Evolutionary conservation across 2,329 filamentous ascomycete species (phyloP), one percentile per base, ranked within the genome.

Genomic region (Microdochium trichocladiopsis): DNA sequence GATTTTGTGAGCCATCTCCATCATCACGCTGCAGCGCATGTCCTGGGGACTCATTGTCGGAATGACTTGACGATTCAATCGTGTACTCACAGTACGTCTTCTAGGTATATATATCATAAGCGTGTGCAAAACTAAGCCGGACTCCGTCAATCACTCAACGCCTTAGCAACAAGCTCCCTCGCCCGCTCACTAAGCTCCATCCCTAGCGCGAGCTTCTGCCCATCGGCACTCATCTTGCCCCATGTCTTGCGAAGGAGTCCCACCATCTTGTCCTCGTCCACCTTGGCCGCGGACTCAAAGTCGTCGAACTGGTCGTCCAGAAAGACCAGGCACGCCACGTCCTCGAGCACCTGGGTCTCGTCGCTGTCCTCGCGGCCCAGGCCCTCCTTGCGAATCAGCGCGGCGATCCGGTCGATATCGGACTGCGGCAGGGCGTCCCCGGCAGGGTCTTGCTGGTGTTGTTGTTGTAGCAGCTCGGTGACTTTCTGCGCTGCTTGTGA

Each of bases 261-360:
- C 21, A 93, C 66, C 54, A 90, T 83, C 76, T 94, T 95, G 50
- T 83, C 85, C 70, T 93, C 88, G 62, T 90, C 87, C 16, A 77
- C 65, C 51, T 84, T 78, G 25, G 80, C 77, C 64, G 78, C 75
- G 58, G 67, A 76, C 73, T 90, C 86, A 69, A 94, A 95, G 50
- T 79, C 81, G 61, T 92, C 90, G 57, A 95, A 87, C 64, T 94
- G 88, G 65, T 93, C 89, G 65, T 94, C 90, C 58, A 95, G 70
- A 66, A 95, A 95, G 25, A 95, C 90, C 52, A 95, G 71, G 64
- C 90, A 95, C 2, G 90, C 90, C 47, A 90, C 87, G 70, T 95
- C 90, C 72, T 95, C 90, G 56, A 95, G 74, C 6, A 82, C 77
- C 73, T 93, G 87, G 51, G 86, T 84, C 66, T 90, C 86, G 54